These are phyloP conservation scores for Russula abietina DNA, from an alignment of 768 basidiomycete species.

Conservation along the genomic window DNA sequence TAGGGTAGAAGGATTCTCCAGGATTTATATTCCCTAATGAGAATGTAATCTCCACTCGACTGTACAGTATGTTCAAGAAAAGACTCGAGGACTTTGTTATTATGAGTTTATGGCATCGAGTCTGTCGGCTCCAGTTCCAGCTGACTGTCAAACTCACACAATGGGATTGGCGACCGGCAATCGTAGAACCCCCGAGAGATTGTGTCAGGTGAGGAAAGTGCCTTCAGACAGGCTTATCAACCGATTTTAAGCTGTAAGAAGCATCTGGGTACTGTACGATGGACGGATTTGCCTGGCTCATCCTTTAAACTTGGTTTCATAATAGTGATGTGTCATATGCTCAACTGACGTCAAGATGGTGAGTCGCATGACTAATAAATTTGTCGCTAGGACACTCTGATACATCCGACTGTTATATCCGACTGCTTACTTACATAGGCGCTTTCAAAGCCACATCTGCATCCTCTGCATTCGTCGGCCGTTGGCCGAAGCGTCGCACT, in stretches of 20 bases:
- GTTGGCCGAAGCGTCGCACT: no score
- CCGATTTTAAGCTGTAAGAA: not conserved
- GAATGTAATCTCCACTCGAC: not conserved
- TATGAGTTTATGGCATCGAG: not conserved
- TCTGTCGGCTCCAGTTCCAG: not conserved
- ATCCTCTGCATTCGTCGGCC: no score
- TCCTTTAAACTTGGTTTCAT: not conserved
- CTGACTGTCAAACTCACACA: not conserved
- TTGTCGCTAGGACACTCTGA: no score
- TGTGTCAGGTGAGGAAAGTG: not conserved
- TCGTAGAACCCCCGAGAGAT: not conserved
- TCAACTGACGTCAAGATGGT: not conserved
- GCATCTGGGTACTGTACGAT: not conserved
- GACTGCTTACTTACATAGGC: no score
- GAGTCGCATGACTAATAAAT: not conserved
- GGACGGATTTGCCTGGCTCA: not conserved
- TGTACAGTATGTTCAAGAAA: not conserved
- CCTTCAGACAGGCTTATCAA: not conserved
- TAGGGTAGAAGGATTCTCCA: conserved; percentile 52
- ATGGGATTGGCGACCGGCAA: not conserved
- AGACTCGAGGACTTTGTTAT: not conserved
- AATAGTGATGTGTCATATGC: not conserved
- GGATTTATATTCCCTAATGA: conserved; percentile 50
- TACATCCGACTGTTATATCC: no score
- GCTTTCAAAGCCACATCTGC: no score